Evolutionary conservation across 2,329 filamentous ascomycete genomes (phyloP).

Genomic region (Penicillium sp.): DNA sequence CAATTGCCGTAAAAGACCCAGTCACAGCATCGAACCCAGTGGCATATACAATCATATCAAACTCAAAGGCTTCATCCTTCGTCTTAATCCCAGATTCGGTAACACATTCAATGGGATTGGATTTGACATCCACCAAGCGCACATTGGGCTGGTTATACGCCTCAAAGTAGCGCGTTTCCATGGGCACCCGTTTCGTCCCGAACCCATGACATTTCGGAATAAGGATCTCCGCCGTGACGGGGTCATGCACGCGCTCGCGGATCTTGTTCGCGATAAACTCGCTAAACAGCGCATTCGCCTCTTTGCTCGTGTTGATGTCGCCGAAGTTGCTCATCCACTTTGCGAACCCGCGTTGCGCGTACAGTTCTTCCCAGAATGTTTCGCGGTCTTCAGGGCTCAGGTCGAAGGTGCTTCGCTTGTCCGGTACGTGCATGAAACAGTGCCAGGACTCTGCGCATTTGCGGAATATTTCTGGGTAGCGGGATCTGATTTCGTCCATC

Average conservation of each 20-base stretch:
- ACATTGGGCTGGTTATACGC: constrained; percentile 13
- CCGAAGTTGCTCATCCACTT: constrained; percentile 30
- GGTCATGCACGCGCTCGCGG: constrained; percentile 11
- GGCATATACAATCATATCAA: constrained; percentile 15
- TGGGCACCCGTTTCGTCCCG: constrained; percentile 12
- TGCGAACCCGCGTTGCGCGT: constrained; percentile 19
- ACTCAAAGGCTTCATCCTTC: constrained; percentile 2
- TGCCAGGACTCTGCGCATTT: constrained; percentile 1
- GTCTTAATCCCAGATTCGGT: constrained; percentile 13
- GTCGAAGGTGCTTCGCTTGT: background rate
- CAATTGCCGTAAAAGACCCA: constrained; percentile 12
- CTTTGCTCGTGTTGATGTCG: constrained; percentile 12
- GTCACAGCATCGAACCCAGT: constrained; percentile 16
- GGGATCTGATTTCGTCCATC: background rate
- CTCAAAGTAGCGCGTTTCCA: constrained; percentile 14
- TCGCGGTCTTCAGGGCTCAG: background rate
- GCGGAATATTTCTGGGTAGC: background rate
- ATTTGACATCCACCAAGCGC: constrained; percentile 8
- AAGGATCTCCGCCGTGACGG: constrained; percentile 7
- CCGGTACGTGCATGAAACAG: background rate
- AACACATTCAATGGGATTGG: constrained; percentile 12
- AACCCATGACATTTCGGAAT: constrained; percentile 17
- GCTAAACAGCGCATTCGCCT: constrained; percentile 11
- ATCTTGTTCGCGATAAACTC: constrained; percentile 17
- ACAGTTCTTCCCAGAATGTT: constrained; percentile 19